These are phyloP conservation scores for Spinacia oleracea DNA, from an alignment of 179 eudicot genomes.

Conservation along the genomic window DNA sequence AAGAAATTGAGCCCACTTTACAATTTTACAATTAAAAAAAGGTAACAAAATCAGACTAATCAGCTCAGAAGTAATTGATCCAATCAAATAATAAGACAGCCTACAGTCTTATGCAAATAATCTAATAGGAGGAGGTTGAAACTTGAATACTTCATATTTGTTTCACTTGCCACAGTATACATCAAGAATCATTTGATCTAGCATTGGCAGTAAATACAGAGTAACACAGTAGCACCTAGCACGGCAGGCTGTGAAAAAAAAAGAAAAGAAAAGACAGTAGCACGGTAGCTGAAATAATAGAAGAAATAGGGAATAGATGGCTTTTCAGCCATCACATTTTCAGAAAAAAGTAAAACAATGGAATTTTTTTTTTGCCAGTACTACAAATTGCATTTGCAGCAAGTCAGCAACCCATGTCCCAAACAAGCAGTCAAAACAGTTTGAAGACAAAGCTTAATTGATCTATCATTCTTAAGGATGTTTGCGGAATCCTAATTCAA, in stretches of 20 bases:
- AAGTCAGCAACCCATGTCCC: not conserved
- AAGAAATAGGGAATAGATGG: not conserved
- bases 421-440: slow-evolving; percentile 1
- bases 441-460: not conserved
- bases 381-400: not conserved
- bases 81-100: not conserved
- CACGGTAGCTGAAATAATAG: not conserved
- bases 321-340: not conserved
- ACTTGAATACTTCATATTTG: not conserved
- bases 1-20: not conserved
- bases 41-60: not conserved
- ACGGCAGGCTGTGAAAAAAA: no score
- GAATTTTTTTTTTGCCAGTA: no score
- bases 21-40: no score
- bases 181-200: not conserved
- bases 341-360: not conserved
- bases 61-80: not conserved
- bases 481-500: not conserved
- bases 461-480: not conserved
- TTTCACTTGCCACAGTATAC: not conserved
- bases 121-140: not conserved
- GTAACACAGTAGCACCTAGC: no score
- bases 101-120: not conserved
- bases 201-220: not conserved
- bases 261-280: no score